Evolutionary conservation across 164 flowering plant genomes (phyloP).

Genomic region (Magnolia sinica): DNA sequence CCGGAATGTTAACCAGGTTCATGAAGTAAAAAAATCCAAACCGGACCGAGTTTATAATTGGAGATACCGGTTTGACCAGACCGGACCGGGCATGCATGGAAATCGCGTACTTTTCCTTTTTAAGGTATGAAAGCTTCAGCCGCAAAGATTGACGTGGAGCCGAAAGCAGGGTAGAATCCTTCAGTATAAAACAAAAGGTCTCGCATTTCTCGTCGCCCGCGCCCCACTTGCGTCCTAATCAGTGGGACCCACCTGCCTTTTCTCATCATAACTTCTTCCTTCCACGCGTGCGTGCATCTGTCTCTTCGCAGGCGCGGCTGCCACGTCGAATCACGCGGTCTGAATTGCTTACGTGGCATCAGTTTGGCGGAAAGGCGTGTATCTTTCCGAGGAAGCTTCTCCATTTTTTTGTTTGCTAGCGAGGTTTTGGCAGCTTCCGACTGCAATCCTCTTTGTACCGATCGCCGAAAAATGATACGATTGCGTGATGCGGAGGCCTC

Average conservation of each 20-base stretch:
- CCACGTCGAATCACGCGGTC: background rate
- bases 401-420: background rate
- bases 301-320: too few relatives aligned
- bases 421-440: background rate
- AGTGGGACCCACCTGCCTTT: background rate
- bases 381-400: background rate
- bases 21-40: too few relatives aligned
- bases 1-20: too few relatives aligned
- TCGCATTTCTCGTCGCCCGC: background rate
- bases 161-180: background rate
- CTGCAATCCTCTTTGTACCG: background rate
- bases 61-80: too few relatives aligned
- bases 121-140: background rate
- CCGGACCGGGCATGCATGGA: background rate
- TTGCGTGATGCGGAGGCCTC: too few relatives aligned
- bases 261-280: background rate
- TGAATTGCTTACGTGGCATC: background rate
- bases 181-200: background rate
- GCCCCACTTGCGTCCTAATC: background rate
- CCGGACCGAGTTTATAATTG: too few relatives aligned
- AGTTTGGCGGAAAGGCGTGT: background rate
- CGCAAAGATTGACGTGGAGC: constrained; percentile 10
- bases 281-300: background rate
- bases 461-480: too few relatives aligned
- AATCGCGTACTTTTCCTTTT: background rate